phyloP scores from a whole-genome alignment of 805 yeast species.

The Danielia oregonensis region DNA sequence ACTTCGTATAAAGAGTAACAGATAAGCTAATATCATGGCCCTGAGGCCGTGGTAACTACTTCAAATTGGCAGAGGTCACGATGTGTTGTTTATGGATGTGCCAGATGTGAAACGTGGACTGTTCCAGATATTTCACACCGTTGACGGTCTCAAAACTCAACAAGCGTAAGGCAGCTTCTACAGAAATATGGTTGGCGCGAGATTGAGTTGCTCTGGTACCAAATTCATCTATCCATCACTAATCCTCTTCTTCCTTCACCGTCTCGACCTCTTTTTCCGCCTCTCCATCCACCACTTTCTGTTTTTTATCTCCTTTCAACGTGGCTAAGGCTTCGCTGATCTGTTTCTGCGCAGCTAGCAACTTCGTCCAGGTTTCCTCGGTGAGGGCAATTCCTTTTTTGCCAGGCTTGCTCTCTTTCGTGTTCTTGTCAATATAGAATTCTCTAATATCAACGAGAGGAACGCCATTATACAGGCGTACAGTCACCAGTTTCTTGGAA shows the following conservation, averaged over 20 bases:
- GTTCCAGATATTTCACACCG: no score
- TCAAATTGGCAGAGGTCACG: no score
- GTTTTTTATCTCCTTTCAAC: constrained; percentile 19
- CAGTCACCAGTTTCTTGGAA: constrained; percentile 60
- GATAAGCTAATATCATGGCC: no score
- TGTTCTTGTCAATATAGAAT: constrained; percentile 52
- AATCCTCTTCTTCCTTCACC: constrained; percentile 13
- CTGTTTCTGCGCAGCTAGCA: constrained; percentile 44
- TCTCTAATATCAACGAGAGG: constrained; percentile 82
- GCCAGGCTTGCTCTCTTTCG: constrained; percentile 73
- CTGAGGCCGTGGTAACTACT: no score
- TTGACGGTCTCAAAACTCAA: no score
- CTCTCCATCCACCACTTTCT: neutral
- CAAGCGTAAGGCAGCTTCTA: no score
- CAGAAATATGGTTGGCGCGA: no score
- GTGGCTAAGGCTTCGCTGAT: constrained; percentile 49
- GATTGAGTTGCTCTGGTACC: no score
- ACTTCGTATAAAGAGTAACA: no score
- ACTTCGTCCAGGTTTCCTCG: constrained; percentile 49
- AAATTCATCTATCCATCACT: no score
- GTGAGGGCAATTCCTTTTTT: constrained; percentile 69
- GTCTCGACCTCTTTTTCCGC: constrained; percentile 18
- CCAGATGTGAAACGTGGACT: no score
- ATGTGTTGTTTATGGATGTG: no score
- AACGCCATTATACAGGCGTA: constrained; percentile 64